Percentiles rank a stretch among this genome's conserved stretches.
phyloP scores from a whole-genome alignment of 345 rosid genomes.

The Brassica carinata region DNA sequence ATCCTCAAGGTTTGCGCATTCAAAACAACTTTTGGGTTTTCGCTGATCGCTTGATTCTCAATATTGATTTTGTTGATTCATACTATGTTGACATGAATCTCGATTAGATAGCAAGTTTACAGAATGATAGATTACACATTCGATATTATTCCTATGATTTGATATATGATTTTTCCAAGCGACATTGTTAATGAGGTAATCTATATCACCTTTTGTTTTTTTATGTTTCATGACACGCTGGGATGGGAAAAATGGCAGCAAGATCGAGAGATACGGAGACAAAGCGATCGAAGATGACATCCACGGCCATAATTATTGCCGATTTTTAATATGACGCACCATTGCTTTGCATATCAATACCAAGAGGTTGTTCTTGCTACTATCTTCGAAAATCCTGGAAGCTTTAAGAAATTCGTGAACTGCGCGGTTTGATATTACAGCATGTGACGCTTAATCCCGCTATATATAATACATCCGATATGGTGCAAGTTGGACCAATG shows the following conservation, averaged over 20 bases:
- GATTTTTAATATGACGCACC: no score
- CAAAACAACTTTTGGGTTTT: background rate
- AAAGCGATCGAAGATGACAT: no score
- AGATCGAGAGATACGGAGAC: no score
- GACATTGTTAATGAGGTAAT: constrained; percentile 91
- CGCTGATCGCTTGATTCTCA: background rate
- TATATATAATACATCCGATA: constrained; percentile 11
- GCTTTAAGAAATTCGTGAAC: constrained; percentile 78
- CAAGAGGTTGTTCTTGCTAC: constrained; percentile 92
- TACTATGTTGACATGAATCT: constrained; percentile 75
- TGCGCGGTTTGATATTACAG: constrained; percentile 45
- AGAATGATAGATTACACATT: constrained; percentile 97
- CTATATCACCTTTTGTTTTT: background rate
- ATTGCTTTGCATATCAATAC: no score
- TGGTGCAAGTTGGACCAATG: constrained; percentile 71
- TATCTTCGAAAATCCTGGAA: constrained; percentile 74
- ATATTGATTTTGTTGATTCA: background rate
- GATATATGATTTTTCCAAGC: constrained; percentile 89
- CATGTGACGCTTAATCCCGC: background rate
- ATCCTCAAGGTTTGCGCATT: constrained; percentile 66
- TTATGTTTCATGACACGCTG: background rate
- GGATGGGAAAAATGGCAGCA: no score
- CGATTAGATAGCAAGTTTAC: constrained; percentile 82
- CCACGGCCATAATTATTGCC: no score
- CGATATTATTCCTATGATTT: constrained; percentile 78